Conservation (phyloP, 2,329 filamentous ascomycete species). For the Cercospora janseana region DNA sequence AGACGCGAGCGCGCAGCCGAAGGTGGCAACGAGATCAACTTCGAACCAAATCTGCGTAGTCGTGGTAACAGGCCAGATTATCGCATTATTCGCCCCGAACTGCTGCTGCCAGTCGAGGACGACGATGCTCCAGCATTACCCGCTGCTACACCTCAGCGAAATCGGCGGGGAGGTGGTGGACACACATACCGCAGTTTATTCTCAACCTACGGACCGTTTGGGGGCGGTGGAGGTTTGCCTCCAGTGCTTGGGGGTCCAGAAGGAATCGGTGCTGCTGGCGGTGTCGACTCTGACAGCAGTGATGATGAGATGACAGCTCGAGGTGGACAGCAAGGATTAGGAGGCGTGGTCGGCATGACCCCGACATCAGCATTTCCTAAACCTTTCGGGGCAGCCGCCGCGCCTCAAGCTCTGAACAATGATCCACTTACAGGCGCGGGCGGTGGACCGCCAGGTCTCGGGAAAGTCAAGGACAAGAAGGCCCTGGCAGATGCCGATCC, state of each 20-base stretch:
- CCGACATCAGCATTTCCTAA: conserved; percentile 54
- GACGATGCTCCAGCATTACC: conserved; percentile 64
- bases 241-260: conserved; percentile 73
- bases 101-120: conserved; percentile 69
- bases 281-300: conserved; percentile 91
- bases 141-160: conserved; percentile 61
- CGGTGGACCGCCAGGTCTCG: conserved; percentile 71
- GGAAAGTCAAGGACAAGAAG: conserved; percentile 90
- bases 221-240: conserved; percentile 71
- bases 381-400: conserved; percentile 42
- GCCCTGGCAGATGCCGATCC: conserved; percentile 91
- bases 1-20: conserved; percentile 36
- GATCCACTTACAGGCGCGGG: conserved; percentile 57
- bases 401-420: conserved; percentile 55
- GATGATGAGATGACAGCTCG: conserved; percentile 73
- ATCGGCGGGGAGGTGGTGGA: conserved; percentile 57
- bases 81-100: conserved; percentile 74
- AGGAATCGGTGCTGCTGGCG: conserved; percentile 70
- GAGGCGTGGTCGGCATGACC: conserved; percentile 65
- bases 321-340: conserved; percentile 53
- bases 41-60: conserved; percentile 55
- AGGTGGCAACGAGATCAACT: conserved; percentile 32
- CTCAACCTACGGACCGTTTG: conserved; percentile 89
- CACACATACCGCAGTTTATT: conserved; percentile 75
- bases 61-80: conserved; percentile 77